These are phyloP conservation scores for Gonium pectorale DNA, from an alignment of 139 green algal species.

Conservation along the genomic window DNA sequence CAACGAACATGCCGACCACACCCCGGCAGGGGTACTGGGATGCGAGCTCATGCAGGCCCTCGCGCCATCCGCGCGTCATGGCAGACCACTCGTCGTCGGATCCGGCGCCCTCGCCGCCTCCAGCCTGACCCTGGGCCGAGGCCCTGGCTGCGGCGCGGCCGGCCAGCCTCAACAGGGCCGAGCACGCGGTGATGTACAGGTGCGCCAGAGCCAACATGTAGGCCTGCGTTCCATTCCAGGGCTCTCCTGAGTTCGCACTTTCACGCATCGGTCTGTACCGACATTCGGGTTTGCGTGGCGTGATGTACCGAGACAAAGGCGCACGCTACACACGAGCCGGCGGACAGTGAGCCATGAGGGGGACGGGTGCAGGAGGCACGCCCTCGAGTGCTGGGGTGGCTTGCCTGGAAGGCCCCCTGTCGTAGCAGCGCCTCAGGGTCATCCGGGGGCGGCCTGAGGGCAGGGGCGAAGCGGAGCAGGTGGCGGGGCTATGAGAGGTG, in stretches of 20 bases:
- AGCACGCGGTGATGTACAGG: conserved; percentile 19
- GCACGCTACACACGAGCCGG: no score
- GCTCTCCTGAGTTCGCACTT: no score
- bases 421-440: conserved; percentile 11
- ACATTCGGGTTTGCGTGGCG: no score
- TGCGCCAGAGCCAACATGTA: conserved; percentile 40
- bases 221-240: no score
- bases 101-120: neutral
- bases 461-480: no score
- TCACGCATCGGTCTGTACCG: no score
- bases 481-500: no score
- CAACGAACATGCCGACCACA: conserved; percentile 36
- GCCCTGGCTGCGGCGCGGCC: neutral
- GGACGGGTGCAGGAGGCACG: no score
- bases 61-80: neutral
- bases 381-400: no score
- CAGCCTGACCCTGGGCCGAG: neutral
- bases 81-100: neutral
- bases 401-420: conserved; percentile 17
- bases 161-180: conserved; percentile 24
- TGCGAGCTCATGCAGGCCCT: conserved; percentile 4
- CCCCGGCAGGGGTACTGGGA: neutral
- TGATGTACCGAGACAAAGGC: no score
- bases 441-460: no score
- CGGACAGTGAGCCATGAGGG: no score